These are phyloP conservation scores for Penicillium chermesinum DNA, from an alignment of 495 filamentous ascomycete species.

Conservation along the genomic window DNA sequence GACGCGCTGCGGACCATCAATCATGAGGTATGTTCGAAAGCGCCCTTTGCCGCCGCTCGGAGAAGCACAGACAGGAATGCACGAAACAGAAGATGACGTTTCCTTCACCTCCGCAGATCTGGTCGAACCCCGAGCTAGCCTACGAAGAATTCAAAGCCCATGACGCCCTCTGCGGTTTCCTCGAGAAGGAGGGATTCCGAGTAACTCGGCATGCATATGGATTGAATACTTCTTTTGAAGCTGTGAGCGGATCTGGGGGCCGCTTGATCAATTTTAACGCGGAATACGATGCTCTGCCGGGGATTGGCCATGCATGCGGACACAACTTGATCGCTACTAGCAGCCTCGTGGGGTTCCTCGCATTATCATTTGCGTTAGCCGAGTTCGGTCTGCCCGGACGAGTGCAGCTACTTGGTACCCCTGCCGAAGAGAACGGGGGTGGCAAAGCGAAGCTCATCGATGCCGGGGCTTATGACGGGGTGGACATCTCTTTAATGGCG, in stretches of 20 bases:
- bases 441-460: slow-evolving; percentile 64
- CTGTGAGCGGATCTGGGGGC: slow-evolving; percentile 32
- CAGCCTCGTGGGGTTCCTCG: slow-evolving; percentile 55
- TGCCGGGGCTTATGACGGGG: slow-evolving; percentile 56
- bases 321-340: slow-evolving; percentile 66
- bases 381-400: slow-evolving; percentile 48
- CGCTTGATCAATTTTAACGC: slow-evolving; percentile 43
- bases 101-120: slow-evolving; percentile 40
- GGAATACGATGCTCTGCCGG: slow-evolving; percentile 52
- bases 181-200: slow-evolving; percentile 49
- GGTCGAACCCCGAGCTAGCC: slow-evolving; percentile 56
- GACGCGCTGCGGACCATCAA: slow-evolving; percentile 29
- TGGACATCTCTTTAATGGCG: slow-evolving; percentile 63
- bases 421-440: slow-evolving; percentile 66
- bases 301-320: slow-evolving; percentile 62
- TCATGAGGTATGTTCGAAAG: slow-evolving; percentile 15
- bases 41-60: too few species aligned
- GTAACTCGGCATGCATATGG: slow-evolving; percentile 51
- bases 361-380: slow-evolving; percentile 46
- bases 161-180: slow-evolving; percentile 51
- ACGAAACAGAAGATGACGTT: too few species aligned
- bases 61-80: too few species aligned
- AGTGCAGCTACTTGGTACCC: slow-evolving; percentile 61
- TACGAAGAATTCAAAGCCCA: slow-evolving; percentile 56
- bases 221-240: slow-evolving; percentile 37